These are phyloP conservation scores for Nepenthes alata DNA, from an alignment of 179 eudicot species.

Conservation along the genomic window DNA sequence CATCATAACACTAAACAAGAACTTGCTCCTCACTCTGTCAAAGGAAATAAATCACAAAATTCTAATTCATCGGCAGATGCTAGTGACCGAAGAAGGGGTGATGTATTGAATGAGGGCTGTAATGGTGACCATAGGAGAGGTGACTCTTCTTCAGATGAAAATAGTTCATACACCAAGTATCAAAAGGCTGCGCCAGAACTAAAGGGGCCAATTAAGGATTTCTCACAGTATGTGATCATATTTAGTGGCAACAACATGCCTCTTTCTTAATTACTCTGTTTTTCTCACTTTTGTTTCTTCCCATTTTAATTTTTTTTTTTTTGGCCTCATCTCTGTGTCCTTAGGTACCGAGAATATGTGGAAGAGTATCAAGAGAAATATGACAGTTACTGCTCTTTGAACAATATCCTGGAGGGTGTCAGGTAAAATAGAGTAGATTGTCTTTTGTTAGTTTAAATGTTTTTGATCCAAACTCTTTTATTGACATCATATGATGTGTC, in stretches of 20 bases:
- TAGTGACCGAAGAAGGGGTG: slow-evolving; percentile 29
- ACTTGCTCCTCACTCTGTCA: slow-evolving; percentile 27
- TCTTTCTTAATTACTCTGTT: slow-evolving; percentile 2
- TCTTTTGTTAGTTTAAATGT: background rate
- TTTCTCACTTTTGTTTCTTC: too few relatives aligned
- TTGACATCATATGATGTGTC: slow-evolving; percentile 3
- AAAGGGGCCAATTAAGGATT: slow-evolving; percentile 66
- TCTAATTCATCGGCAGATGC: slow-evolving; percentile 25
- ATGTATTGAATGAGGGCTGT: slow-evolving; percentile 28
- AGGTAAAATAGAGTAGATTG: slow-evolving; percentile 28
- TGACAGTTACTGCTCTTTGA: slow-evolving; percentile 58
- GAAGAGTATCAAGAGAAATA: slow-evolving; percentile 83
- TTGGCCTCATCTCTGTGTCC: slow-evolving; percentile 8
- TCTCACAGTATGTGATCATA: slow-evolving; percentile 54
- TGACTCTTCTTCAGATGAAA: slow-evolving; percentile 70
- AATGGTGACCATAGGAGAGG: slow-evolving; percentile 42
- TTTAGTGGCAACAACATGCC: background rate
- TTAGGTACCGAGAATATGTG: slow-evolving; percentile 73
- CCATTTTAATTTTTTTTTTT: background rate
- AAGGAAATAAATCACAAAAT: slow-evolving; percentile 50
- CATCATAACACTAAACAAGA: slow-evolving; percentile 34
- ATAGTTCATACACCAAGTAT: slow-evolving; percentile 58
- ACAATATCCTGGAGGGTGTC: slow-evolving; percentile 60
- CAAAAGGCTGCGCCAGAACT: slow-evolving; percentile 87
- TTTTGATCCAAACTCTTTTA: background rate